phyloP scores from a whole-genome alignment of 768 basidiomycete species.

The Pisolithus albus region DNA sequence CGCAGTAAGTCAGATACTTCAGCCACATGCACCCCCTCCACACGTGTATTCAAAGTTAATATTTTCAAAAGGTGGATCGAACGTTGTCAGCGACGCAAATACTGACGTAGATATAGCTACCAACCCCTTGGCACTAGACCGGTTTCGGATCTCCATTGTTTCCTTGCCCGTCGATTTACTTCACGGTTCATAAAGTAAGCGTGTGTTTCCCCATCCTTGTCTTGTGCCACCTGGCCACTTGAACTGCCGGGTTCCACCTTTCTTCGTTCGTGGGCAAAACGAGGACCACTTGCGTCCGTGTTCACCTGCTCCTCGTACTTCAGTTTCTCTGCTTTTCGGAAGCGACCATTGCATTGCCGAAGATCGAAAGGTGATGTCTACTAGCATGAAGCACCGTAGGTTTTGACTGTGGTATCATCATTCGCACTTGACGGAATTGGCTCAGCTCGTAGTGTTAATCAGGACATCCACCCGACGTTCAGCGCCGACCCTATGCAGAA shows the following conservation, averaged over 20 bases:
- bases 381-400: conserved; percentile 12
- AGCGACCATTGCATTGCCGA: conserved; percentile 7
- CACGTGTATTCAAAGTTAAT: background rate
- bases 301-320: no score
- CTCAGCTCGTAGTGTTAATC: background rate
- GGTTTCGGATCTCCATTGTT: conserved; percentile 33
- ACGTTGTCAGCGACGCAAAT: background rate
- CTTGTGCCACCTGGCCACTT: no score
- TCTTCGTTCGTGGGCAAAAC: no score
- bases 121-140: conserved; percentile 26
- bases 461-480: conserved; percentile 1
- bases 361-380: conserved; percentile 5
- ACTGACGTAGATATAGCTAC: background rate
- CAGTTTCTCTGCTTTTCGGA: no score
- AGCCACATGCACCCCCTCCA: background rate
- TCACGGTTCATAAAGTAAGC: conserved; percentile 1
- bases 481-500: background rate
- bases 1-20: background rate
- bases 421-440: background rate
- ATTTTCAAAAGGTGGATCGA: background rate
- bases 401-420: background rate
- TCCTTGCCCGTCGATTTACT: conserved; percentile 11
- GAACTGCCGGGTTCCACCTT: no score
- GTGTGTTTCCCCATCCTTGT: no score
- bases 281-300: no score